Percentiles rank a stretch among this genome's conserved stretches.
These are phyloP conservation scores for Debaryomyces fabryi DNA, from an alignment of 1,139 yeast genomes.

Conservation along the genomic window DNA sequence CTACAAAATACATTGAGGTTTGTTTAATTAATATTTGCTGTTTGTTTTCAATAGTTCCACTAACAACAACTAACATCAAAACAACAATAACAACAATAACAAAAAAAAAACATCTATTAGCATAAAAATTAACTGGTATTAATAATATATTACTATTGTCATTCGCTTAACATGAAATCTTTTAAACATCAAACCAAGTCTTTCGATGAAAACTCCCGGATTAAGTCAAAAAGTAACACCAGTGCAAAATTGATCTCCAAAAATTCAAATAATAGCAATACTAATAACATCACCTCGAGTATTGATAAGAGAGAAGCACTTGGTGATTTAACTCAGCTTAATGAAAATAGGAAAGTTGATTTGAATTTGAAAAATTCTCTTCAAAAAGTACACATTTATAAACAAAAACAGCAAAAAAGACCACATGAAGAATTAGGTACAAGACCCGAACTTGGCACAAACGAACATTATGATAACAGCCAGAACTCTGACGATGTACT, in stretches of 20 bases:
- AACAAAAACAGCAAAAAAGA: slow-evolving; percentile 19
- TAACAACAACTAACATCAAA: not conserved
- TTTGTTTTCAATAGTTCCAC: not conserved
- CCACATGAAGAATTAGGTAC: slow-evolving; percentile 7
- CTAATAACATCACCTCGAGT: not conserved
- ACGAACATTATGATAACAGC: not conserved
- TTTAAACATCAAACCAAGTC: slow-evolving; percentile 11
- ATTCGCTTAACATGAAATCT: slow-evolving; percentile 12
- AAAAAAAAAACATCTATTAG: slow-evolving; percentile 1
- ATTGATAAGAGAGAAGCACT: slow-evolving; percentile 29
- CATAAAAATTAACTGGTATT: not conserved
- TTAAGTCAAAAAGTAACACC: slow-evolving; percentile 10
- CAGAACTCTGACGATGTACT: slow-evolving; percentile 7
- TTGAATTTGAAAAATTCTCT: slow-evolving; percentile 11
- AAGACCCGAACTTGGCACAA: not conserved
- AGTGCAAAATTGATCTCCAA: slow-evolving; percentile 3
- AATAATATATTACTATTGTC: slow-evolving; percentile 1
- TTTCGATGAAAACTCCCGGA: slow-evolving; percentile 13
- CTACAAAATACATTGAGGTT: slow-evolving; percentile 8
- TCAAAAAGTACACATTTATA: slow-evolving; percentile 25
- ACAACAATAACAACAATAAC: not conserved
- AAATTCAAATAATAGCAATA: slow-evolving; percentile 4
- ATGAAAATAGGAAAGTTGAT: slow-evolving; percentile 13
- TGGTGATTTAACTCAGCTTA: slow-evolving; percentile 31
- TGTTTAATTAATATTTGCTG: slow-evolving; percentile 7